These are phyloP conservation scores for Bondarzewia mesenterica DNA, from an alignment of 1,284 basidiomycete genomes.

Conservation along the genomic window DNA sequence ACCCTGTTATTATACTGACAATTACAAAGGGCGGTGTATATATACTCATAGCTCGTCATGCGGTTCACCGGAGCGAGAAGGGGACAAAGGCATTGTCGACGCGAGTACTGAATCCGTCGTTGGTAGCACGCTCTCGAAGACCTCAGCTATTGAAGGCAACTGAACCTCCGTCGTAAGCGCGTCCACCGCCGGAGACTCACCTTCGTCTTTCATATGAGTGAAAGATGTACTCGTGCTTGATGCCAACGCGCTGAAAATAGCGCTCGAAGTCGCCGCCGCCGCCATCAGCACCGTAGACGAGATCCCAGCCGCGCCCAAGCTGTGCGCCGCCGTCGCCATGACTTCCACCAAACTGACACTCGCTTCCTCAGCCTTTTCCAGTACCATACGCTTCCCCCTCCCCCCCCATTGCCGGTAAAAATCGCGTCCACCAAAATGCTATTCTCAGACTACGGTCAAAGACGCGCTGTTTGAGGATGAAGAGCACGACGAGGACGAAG, in stretches of 20 bases:
- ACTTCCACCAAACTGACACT: not conserved
- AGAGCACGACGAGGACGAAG: constrained; percentile 78
- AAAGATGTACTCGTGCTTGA: no score
- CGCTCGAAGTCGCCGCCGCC: not conserved
- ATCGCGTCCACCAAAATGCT: constrained; percentile 75
- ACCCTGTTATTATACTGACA: no score
- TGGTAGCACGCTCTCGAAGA: not conserved
- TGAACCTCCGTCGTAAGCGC: not conserved
- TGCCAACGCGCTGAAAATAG: no score
- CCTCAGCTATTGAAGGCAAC: not conserved
- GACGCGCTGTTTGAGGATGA: constrained; percentile 81
- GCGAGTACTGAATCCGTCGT: not conserved
- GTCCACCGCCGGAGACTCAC: no score
- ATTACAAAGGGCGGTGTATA: no score
- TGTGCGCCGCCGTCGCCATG: not conserved
- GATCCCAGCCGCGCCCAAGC: not conserved
- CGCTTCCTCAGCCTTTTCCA: not conserved
- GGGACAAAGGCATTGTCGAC: no score
- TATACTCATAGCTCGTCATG: not conserved
- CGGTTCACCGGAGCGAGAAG: no score
- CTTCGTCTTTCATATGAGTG: no score
- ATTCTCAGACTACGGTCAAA: constrained; percentile 64
- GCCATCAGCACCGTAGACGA: not conserved
- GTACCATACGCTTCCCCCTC: not conserved
- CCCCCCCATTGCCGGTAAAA: constrained; percentile 35